Evolutionary conservation across 768 basidiomycete genomes (phyloP).

Genomic region (Mycena amicta): DNA sequence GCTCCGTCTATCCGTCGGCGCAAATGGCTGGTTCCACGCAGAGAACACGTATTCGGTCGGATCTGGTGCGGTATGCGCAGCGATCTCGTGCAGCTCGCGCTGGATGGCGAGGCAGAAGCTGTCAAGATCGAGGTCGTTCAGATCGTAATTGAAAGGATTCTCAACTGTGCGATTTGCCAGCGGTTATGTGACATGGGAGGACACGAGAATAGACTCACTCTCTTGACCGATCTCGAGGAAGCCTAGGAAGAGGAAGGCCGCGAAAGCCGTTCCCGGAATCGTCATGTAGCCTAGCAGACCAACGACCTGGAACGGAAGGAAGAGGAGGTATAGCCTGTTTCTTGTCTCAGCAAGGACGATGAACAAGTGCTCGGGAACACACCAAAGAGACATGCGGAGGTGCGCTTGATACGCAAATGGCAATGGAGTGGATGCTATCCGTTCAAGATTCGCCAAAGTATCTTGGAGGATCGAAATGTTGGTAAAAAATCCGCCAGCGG

Average conservation of each 20-base stretch:
- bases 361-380: background rate
- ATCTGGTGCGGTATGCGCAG: constrained; percentile 61
- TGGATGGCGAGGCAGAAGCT: constrained; percentile 68
- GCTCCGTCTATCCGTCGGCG: constrained; percentile 60
- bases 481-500: constrained; percentile 52
- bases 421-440: constrained; percentile 64
- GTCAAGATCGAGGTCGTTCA: constrained; percentile 71
- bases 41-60: constrained; percentile 58
- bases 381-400: constrained; percentile 59
- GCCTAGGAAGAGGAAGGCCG: constrained; percentile 62
- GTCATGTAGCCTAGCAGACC: constrained; percentile 47
- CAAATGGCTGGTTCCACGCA: constrained; percentile 68
- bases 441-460: constrained; percentile 58
- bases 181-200: background rate
- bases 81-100: constrained; percentile 74
- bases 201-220: constrained; percentile 35
- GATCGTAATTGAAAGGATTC: constrained; percentile 69
- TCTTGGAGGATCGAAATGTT: constrained; percentile 55
- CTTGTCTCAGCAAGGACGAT: background rate
- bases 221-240: constrained; percentile 73
- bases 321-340: constrained; percentile 33
- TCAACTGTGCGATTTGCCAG: constrained; percentile 30
- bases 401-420: constrained; percentile 75
- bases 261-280: constrained; percentile 64
- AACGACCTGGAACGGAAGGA: constrained; percentile 57